Evolutionary conservation across 176 grass and related monocot genomes (phyloP), one percentile per base, ranked within the genome.

Genomic region (Cenchrus fungigraminus): DNA sequence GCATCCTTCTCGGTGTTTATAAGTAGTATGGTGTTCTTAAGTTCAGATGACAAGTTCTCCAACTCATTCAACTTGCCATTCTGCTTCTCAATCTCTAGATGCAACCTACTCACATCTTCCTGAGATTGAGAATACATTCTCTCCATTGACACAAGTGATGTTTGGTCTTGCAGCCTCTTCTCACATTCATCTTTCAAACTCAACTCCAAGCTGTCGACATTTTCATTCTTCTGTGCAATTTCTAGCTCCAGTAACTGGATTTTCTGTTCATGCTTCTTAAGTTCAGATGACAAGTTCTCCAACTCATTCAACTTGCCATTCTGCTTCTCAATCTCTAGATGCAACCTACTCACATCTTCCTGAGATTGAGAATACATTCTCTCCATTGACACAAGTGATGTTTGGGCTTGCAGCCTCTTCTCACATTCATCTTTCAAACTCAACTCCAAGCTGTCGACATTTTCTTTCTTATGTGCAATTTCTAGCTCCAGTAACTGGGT

Each of bases 81-180:
- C 84, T 90, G 76, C 52, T 74, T 94, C 82, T 90, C 90, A 61
- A 92, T 84, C 73, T 95, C 87, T 70, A 61, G 45, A 63, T 87
- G 68, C 69, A 91, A 68, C 70, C 76, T 80, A 76, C 64, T 84
- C 34, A 87, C 55, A 12, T 91, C 76, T 53, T 87, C 89, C 47
- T 91, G 89, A 84, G 89, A 84, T 63, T 84, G 69, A 75, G 76
- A 84, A 79, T 91, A 87, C 69, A 84, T 75, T 64, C 64, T 80
- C 81, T 91, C 81, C 69, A 91, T 49, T 63, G 81, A 80, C 45
- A 56, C 15, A 25, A 91, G 68, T 46, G 76, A 70, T 61, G 34
- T 57, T 87, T 91, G 81, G 75, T 76, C 80, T 80, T 91, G 62
- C 63, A 81, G 62, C 62, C 76, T 83, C 81, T 87, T 87, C 54